Evolutionary conservation across 2,329 filamentous ascomycete genomes (phyloP).

Genomic region (Aspergillus fijiensis): DNA sequence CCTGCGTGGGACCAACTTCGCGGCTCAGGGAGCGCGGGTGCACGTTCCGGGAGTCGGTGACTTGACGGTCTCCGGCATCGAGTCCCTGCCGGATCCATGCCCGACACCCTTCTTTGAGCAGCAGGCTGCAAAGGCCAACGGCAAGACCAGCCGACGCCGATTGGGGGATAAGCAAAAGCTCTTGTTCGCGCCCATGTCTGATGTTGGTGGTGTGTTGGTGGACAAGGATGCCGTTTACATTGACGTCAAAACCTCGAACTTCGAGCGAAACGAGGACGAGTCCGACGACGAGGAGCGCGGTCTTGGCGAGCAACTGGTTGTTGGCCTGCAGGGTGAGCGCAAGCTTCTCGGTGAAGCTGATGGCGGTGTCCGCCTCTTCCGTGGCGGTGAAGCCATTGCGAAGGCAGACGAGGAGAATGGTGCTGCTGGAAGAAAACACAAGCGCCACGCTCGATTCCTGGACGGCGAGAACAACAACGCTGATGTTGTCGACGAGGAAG

Average conservation of each 20-base stretch:
- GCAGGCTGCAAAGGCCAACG: slow-evolving; percentile 76
- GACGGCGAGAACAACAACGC: slow-evolving; percentile 53
- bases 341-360: slow-evolving; percentile 79
- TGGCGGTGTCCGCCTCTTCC: slow-evolving; percentile 81
- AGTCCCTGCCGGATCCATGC: slow-evolving; percentile 88
- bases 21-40: slow-evolving; percentile 77
- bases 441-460: slow-evolving; percentile 51
- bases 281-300: slow-evolving; percentile 67
- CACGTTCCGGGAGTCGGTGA: slow-evolving; percentile 93
- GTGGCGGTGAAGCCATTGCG: slow-evolving; percentile 67
- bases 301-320: slow-evolving; percentile 92
- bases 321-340: slow-evolving; percentile 80
- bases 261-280: slow-evolving; percentile 62
- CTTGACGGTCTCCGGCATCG: slow-evolving; percentile 77
- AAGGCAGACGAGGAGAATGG: slow-evolving; percentile 56
- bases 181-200: slow-evolving; percentile 95
- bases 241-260: slow-evolving; percentile 68
- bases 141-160: slow-evolving; percentile 75
- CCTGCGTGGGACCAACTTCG: slow-evolving; percentile 89
- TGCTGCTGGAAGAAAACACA: slow-evolving; percentile 57
- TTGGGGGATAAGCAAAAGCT: slow-evolving; percentile 97
- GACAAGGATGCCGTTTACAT: slow-evolving; percentile 97
- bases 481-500: slow-evolving; percentile 58
- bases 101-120: slow-evolving; percentile 91
- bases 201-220: slow-evolving; percentile 91